Percentiles rank a stretch among this genome's conserved stretches.
Evolutionary conservation across 495 filamentous ascomycete species (phyloP).

Genomic region (Cairneyella variabilis): DNA sequence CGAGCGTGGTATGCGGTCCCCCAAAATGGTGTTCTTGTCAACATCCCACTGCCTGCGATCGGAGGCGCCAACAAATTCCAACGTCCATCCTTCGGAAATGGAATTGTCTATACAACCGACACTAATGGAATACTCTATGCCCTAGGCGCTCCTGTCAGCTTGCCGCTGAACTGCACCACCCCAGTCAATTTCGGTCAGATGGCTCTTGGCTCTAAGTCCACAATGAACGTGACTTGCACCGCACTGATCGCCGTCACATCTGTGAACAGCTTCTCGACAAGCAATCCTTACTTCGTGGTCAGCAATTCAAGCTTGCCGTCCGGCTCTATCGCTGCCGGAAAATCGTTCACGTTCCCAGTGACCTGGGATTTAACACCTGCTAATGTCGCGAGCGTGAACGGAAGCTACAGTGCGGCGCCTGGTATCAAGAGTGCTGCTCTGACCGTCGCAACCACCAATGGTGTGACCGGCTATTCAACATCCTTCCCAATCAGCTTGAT

Average conservation of each 20-base stretch:
- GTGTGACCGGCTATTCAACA: conserved; percentile 28
- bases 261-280: conserved; percentile 24
- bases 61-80: conserved; percentile 25
- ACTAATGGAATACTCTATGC: conserved; percentile 35
- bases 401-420: conserved; percentile 27
- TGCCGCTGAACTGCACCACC: conserved; percentile 36
- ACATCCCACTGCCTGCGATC: conserved; percentile 23
- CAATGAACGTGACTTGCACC: conserved; percentile 30
- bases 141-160: conserved; percentile 37
- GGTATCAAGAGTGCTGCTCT: conserved; percentile 30
- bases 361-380: conserved; percentile 34
- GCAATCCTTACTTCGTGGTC: conserved; percentile 24
- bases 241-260: conserved; percentile 30
- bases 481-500: conserved; percentile 30
- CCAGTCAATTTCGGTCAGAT: conserved; percentile 42
- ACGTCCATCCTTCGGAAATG: conserved; percentile 34
- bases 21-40: conserved; percentile 18
- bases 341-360: conserved; percentile 32
- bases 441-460: conserved; percentile 30
- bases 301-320: conserved; percentile 31
- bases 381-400: conserved; percentile 23
- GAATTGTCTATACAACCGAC: conserved; percentile 39
- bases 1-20: conserved; percentile 33
- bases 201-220: conserved; percentile 26
- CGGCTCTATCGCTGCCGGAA: conserved; percentile 25